Conservation (phyloP, 2,329 filamentous ascomycete species). For the Exophiala lecanii-corni region DNA sequence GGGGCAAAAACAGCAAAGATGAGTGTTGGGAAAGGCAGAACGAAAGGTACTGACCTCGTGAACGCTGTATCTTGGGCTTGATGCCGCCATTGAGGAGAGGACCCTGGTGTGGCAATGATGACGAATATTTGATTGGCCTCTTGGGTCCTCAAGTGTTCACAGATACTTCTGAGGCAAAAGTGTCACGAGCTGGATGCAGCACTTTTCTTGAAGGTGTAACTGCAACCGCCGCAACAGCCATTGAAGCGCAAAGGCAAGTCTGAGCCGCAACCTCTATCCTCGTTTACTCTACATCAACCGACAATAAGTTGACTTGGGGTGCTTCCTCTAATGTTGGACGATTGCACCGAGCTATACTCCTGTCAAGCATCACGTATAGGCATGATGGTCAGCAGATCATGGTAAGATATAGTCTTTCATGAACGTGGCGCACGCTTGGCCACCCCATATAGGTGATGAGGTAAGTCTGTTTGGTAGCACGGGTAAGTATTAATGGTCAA, state of each 20-base stretch:
- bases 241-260: conserved; percentile 31
- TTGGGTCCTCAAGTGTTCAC: conserved; percentile 30
- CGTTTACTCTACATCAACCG: too few species aligned
- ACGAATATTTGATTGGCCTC: conserved; percentile 11
- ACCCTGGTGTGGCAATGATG: conserved; percentile 23
- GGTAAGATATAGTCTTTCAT: too few species aligned
- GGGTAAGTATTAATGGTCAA: too few species aligned
- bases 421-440: too few species aligned
- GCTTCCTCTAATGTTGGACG: too few species aligned
- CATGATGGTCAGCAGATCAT: too few species aligned
- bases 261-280: conserved; percentile 22
- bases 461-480: too few species aligned
- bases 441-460: too few species aligned
- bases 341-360: too few species aligned
- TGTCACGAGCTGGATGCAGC: conserved; percentile 30
- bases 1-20: conserved; percentile 79
- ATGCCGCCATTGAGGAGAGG: neutral
- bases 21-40: conserved; percentile 51
- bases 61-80: conserved; percentile 14
- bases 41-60: conserved; percentile 62
- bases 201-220: conserved; percentile 20
- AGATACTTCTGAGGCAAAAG: conserved; percentile 69
- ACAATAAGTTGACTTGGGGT: too few species aligned
- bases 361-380: too few species aligned
- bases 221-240: conserved; percentile 16